A percentile compares a stretch with the other conserved stretches of the same genome.
Evolutionary conservation across 202 grass and related monocot genomes (phyloP).

Genomic region (Sporobolus alterniflorus): DNA sequence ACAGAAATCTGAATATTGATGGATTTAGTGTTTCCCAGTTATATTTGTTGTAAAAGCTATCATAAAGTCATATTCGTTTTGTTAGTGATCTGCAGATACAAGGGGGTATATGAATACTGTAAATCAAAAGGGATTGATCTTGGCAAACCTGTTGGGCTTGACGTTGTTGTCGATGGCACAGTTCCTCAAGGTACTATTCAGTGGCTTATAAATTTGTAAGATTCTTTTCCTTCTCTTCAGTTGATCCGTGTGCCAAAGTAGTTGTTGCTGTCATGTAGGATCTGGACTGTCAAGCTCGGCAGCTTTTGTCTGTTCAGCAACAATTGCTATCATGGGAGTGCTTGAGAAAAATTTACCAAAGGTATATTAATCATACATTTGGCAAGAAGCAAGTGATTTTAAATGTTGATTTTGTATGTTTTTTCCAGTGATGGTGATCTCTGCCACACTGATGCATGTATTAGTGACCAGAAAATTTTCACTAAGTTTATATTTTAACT

Average conservation of each 20-base stretch:
- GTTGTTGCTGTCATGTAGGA: conserved; percentile 42
- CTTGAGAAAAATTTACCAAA: conserved; percentile 77
- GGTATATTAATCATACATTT: conserved; percentile 42
- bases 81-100: conserved; percentile 63
- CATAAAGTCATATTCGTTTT: not conserved
- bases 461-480: not conserved
- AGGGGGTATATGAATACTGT: conserved; percentile 84
- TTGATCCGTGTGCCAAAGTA: not conserved
- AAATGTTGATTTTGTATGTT: not conserved
- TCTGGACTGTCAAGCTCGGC: conserved; percentile 95
- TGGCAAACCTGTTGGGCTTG: conserved; percentile 66
- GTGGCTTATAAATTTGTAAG: not conserved
- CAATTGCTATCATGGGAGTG: conserved; percentile 90
- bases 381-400: not conserved
- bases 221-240: not conserved
- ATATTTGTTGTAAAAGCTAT: not conserved
- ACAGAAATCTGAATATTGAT: not conserved
- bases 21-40: not conserved
- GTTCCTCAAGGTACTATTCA: conserved; percentile 72
- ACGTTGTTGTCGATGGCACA: conserved; percentile 89
- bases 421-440: not conserved
- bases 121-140: conserved; percentile 77
- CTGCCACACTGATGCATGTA: not conserved
- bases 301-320: conserved; percentile 90
- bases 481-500: not conserved